These are phyloP conservation scores for Aulographum hederae DNA, from an alignment of 2,329 filamentous ascomycete genomes.

Conservation along the genomic window DNA sequence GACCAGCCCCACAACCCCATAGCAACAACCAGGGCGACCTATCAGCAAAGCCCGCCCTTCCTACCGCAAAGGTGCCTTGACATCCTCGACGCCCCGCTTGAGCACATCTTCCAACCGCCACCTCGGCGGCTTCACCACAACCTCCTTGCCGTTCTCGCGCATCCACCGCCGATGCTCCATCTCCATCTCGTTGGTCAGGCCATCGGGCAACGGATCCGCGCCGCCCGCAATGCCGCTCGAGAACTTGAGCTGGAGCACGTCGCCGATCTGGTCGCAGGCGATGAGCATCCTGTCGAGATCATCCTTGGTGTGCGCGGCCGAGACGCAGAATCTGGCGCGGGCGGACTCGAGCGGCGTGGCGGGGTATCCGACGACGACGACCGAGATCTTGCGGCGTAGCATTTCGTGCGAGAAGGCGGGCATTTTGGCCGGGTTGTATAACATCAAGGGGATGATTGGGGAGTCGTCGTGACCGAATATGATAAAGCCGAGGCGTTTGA, in stretches of 20 bases:
- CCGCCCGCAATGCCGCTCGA: slow-evolving; percentile 91
- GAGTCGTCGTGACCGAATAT: slow-evolving; percentile 96
- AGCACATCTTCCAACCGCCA: slow-evolving; percentile 67
- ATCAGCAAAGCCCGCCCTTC: too few relatives aligned
- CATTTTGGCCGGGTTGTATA: slow-evolving; percentile 99
- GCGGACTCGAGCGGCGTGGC: slow-evolving; percentile 91
- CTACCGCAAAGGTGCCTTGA: slow-evolving; percentile 53
- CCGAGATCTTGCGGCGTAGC: slow-evolving; percentile 92
- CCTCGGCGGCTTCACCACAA: slow-evolving; percentile 41
- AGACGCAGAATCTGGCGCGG: slow-evolving; percentile 88
- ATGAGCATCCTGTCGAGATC: slow-evolving; percentile 78
- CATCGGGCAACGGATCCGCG: slow-evolving; percentile 55
- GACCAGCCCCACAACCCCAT: too few relatives aligned
- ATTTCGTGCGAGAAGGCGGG: slow-evolving; percentile 97
- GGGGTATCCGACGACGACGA: slow-evolving; percentile 93
- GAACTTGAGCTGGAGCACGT: slow-evolving; percentile 87
- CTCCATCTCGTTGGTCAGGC: slow-evolving; percentile 53
- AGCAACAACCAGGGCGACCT: too few relatives aligned
- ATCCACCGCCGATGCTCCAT: slow-evolving; percentile 37
- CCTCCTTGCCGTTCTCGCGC: slow-evolving; percentile 33
- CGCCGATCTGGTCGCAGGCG: slow-evolving; percentile 84
- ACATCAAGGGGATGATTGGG: slow-evolving; percentile 81
- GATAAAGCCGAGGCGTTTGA: slow-evolving; percentile 94
- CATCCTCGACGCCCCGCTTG: slow-evolving; percentile 53
- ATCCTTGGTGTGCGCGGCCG: slow-evolving; percentile 93